These are phyloP conservation scores for Vigna trinervia DNA, from an alignment of 306 rosid species.

Conservation along the genomic window DNA sequence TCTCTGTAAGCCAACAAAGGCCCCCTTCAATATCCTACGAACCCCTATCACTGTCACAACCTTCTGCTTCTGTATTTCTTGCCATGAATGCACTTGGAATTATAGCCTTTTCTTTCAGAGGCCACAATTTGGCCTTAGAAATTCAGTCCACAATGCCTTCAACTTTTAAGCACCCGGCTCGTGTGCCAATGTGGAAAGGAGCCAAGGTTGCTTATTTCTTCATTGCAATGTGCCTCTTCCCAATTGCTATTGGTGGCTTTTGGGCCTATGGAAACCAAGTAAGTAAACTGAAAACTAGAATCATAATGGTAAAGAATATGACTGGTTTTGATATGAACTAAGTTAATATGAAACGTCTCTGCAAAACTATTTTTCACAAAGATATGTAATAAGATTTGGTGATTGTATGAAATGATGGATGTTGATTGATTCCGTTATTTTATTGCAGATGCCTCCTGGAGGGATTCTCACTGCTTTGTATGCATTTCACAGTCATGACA, in stretches of 20 bases:
- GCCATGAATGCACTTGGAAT: constrained; percentile 94
- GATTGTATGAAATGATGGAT: background rate
- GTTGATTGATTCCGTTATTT: background rate
- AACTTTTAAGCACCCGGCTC: constrained; percentile 98
- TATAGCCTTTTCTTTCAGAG: constrained; percentile 95
- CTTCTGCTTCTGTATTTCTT: constrained; percentile 73
- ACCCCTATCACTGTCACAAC: constrained; percentile 64
- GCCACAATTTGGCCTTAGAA: constrained; percentile 89
- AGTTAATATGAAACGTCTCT: no score
- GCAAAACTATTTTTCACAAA: no score
- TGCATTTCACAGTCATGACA: constrained; percentile 88
- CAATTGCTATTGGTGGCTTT: constrained; percentile 94
- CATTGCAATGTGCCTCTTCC: constrained; percentile 95
- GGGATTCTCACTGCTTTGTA: constrained; percentile 90
- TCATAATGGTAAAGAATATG: background rate
- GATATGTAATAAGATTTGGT: background rate
- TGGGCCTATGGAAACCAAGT: constrained; percentile 98
- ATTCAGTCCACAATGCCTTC: constrained; percentile 99
- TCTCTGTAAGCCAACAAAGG: constrained; percentile 89
- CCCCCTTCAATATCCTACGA: constrained; percentile 86
- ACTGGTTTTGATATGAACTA: background rate
- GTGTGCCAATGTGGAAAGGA: constrained; percentile 99
- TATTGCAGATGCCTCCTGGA: constrained; percentile 86
- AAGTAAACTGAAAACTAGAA: constrained; percentile 46
- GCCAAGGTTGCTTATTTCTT: constrained; percentile 98